Evolutionary conservation across 306 rosid species (phyloP).

Genomic region (Lupinus albus): DNA sequence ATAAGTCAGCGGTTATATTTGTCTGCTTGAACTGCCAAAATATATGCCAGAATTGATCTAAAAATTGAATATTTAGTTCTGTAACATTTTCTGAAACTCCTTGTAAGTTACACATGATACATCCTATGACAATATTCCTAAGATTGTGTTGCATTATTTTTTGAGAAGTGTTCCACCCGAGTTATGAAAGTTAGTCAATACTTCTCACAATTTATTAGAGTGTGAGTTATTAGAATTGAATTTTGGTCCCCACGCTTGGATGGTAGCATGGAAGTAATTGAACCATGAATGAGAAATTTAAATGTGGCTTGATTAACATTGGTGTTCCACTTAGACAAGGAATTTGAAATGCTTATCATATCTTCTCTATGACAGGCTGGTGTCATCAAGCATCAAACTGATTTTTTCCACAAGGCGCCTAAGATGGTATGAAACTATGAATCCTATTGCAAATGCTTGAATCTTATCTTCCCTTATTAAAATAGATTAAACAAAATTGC

Average conservation of each 20-base stretch:
- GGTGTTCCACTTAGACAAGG: slow-evolving; percentile 21
- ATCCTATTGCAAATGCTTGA: slow-evolving; percentile 21
- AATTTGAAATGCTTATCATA: slow-evolving; percentile 32
- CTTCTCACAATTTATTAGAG: slow-evolving; percentile 13
- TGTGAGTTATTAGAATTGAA: slow-evolving; percentile 28
- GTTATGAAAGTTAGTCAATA: slow-evolving; percentile 27
- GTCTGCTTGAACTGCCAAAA: slow-evolving; percentile 15
- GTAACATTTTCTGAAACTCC: too few relatives aligned
- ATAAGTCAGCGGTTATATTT: slow-evolving; percentile 4
- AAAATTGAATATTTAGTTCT: too few relatives aligned
- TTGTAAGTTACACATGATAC: slow-evolving; percentile 5
- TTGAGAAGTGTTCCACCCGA: slow-evolving; percentile 14
- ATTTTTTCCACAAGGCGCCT: slow-evolving; percentile 77
- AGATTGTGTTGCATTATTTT: slow-evolving; percentile 14
- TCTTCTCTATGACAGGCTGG: slow-evolving; percentile 59
- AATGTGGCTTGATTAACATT: slow-evolving; percentile 6
- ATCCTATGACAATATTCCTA: slow-evolving; percentile 14
- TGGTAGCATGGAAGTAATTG: slow-evolving; percentile 27
- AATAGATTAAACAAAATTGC: slow-evolving; percentile 22
- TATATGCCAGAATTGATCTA: slow-evolving; percentile 17
- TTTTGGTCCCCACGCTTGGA: slow-evolving; percentile 33
- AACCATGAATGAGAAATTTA: slow-evolving; percentile 15
- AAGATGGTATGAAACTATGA: slow-evolving; percentile 58
- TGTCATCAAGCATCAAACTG: slow-evolving; percentile 61
- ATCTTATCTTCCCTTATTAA: slow-evolving; percentile 22